phyloP scores from a whole-genome alignment of 768 basidiomycete species.

The Boletus vinaceobasis region DNA sequence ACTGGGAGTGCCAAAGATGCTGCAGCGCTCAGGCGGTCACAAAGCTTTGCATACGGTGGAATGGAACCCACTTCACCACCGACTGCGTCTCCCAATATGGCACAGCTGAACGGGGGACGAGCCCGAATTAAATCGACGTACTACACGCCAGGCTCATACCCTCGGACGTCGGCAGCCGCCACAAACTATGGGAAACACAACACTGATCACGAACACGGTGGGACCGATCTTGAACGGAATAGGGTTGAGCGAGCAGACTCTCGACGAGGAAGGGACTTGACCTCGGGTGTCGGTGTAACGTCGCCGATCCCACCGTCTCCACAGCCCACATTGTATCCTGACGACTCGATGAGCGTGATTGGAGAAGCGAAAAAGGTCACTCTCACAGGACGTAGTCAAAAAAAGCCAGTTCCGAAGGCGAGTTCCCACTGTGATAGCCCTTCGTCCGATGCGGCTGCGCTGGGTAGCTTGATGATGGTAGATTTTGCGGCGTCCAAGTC shows the following conservation, averaged over 20 bases:
- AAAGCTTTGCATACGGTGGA: conserved; percentile 50
- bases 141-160: conserved; percentile 51
- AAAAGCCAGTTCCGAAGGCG: conserved; percentile 32
- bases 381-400: conserved; percentile 28
- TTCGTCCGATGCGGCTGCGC: conserved; percentile 40
- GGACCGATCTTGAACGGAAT: conserved; percentile 24
- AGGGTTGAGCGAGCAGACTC: conserved; percentile 40
- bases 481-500: conserved; percentile 46
- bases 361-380: conserved; percentile 34
- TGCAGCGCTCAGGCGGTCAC: conserved; percentile 27
- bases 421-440: conserved; percentile 20
- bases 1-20: conserved; percentile 18
- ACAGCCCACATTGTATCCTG: conserved; percentile 64
- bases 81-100: conserved; percentile 21
- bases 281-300: conserved; percentile 36
- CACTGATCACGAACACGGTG: conserved; percentile 33
- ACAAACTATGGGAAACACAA: conserved; percentile 33
- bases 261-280: conserved; percentile 40
- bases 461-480: conserved; percentile 62
- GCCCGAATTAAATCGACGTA: conserved; percentile 69
- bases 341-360: conserved; percentile 66
- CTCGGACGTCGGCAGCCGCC: conserved; percentile 49
- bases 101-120: conserved; percentile 46
- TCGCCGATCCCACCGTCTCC: conserved; percentile 46
- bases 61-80: conserved; percentile 47